Conservation (phyloP, 2,329 filamentous ascomycete genomes). For the Penicillium thymicola region DNA sequence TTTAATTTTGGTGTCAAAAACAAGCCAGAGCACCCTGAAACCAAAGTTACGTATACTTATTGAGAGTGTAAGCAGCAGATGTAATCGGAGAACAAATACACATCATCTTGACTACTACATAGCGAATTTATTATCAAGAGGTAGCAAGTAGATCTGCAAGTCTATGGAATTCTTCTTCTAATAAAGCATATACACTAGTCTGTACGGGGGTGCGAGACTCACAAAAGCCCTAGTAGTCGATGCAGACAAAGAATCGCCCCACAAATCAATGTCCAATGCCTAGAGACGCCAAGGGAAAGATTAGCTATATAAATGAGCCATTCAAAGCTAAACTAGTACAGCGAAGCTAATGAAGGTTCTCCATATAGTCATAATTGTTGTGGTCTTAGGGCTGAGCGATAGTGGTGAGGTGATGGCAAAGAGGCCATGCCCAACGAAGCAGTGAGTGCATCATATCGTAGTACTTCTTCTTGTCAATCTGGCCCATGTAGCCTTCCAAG, state of each 20-base stretch:
- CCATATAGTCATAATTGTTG: background rate
- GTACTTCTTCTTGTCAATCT: background rate
- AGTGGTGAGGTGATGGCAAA: background rate
- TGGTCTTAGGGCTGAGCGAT: background rate
- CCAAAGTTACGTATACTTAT: background rate
- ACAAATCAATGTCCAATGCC: background rate
- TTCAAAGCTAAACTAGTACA: background rate
- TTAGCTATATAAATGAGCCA: background rate
- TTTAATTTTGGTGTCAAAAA: background rate
- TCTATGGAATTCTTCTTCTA: background rate
- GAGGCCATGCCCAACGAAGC: constrained; percentile 1
- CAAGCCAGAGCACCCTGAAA: background rate
- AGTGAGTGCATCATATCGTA: background rate
- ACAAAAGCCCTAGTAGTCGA: background rate
- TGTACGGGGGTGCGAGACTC: background rate
- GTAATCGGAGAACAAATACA: background rate
- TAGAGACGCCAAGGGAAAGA: too few relatives aligned
- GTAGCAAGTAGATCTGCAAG: background rate
- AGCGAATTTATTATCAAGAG: background rate
- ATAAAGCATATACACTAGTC: background rate
- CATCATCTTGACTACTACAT: too few relatives aligned
- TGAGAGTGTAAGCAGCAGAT: background rate
- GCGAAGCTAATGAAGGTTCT: background rate
- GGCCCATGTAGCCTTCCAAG: background rate
- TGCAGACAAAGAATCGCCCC: background rate